phyloP scores from a whole-genome alignment of 805 yeast genomes.

The Zygosaccharomyces kombuchaensis region DNA sequence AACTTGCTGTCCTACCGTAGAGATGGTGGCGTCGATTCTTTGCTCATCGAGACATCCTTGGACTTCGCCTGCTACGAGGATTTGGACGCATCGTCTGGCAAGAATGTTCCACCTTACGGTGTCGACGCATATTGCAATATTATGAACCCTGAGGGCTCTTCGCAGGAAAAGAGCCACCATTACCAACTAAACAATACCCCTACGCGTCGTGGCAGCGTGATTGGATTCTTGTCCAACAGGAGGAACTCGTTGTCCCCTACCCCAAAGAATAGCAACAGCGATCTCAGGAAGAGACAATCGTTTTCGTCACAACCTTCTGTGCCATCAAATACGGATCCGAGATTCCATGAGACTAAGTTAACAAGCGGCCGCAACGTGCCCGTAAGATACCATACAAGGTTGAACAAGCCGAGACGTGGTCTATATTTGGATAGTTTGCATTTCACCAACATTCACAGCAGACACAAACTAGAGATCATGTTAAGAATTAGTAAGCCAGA shows the following conservation, averaged over 20 bases:
- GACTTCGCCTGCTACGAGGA: constrained; percentile 30
- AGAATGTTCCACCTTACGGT: constrained; percentile 34
- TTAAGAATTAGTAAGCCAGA: constrained; percentile 64
- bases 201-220: constrained; percentile 17
- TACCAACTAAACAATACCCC: constrained; percentile 3
- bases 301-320: constrained; percentile 1
- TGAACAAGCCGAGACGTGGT: constrained; percentile 31
- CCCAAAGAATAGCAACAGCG: constrained; percentile 1
- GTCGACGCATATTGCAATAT: constrained; percentile 25
- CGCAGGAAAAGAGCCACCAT: neutral
- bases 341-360: constrained; percentile 18
- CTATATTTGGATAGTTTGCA: constrained; percentile 60
- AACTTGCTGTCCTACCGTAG: constrained; percentile 49
- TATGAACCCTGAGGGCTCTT: constrained; percentile 16
- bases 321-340: constrained; percentile 9
- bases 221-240: constrained; percentile 22
- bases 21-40: constrained; percentile 18
- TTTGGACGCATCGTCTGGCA: constrained; percentile 22
- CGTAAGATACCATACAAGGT: constrained; percentile 21
- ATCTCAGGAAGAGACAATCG: constrained; percentile 4
- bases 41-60: constrained; percentile 26
- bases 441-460: constrained; percentile 55
- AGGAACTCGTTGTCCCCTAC: constrained; percentile 10
- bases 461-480: constrained; percentile 67
- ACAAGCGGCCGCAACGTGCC: constrained; percentile 19